phyloP scores from a whole-genome alignment of 306 rosid species.

The Canavalia ensiformis region DNA sequence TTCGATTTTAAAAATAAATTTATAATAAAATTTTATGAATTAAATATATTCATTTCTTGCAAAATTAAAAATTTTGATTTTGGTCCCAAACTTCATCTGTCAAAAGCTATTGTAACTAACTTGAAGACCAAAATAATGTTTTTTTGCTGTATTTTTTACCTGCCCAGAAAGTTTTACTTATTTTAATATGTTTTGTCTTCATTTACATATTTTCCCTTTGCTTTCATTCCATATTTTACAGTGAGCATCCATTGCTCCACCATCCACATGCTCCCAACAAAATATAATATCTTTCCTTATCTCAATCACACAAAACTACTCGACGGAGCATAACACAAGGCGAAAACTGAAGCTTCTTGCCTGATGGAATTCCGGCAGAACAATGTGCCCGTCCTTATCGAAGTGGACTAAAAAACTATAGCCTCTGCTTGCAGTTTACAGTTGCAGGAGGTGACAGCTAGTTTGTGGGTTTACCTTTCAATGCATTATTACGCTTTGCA shows the following conservation, averaged over 20 bases:
- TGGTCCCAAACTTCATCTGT: no score
- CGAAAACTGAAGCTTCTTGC: conserved; percentile 57
- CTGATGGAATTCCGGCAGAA: conserved; percentile 41
- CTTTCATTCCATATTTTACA: background rate
- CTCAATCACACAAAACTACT: background rate
- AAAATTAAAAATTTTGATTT: no score
- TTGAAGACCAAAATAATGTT: no score
- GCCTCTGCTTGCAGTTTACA: conserved; percentile 5
- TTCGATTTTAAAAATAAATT: no score
- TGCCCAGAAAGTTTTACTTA: no score
- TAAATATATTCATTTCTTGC: no score
- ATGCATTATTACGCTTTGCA: conserved; percentile 42
- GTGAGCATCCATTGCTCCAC: background rate
- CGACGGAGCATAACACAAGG: conserved; percentile 5
- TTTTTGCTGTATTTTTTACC: no score
- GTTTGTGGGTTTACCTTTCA: conserved; percentile 45
- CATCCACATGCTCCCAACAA: background rate
- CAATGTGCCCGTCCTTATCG: conserved; percentile 55
- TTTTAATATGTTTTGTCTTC: background rate
- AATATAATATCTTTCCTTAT: background rate
- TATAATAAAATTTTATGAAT: no score
- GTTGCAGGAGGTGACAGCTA: conserved; percentile 26
- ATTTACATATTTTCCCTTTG: background rate
- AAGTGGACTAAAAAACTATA: conserved; percentile 44
- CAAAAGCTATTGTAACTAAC: no score